Base-by-base conservation (phyloP, 2,329 filamentous ascomycete genomes). In the Colletotrichum limetticola region DNA sequence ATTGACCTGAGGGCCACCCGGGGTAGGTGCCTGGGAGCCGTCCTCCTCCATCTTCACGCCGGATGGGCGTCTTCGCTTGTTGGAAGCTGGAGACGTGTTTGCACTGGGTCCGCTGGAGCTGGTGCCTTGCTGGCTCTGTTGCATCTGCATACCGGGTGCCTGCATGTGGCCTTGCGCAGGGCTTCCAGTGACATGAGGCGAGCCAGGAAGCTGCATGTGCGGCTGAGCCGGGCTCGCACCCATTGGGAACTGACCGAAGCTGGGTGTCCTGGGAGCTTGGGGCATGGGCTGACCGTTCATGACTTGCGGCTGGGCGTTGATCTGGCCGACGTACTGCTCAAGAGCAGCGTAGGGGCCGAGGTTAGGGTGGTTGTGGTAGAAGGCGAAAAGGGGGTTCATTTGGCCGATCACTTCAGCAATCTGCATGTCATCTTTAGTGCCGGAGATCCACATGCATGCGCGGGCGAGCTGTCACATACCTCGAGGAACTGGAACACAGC, bases 41-140 rank as follows among this genome's bases (percentile, higher is more conserved):
- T 90, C 88, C 12, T 91, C 89, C 74, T 91, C 89, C 5, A 82
- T 80, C 82, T 91, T 91, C 24, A 91, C 87, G 4, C 86, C 86
- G 0, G 89, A 91, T 0, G 88, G 87, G 35, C 89, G 84, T 76
- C 89, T 82, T 66, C 89, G 84, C 81, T 91, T 91, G 75, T 90
- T 90, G 42, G 87, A 89, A 28, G 88, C 86, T 52, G 90, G 90
- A 37, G 89, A 91, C 5, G 91, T 93, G 81, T 92, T 93, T 69
- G 91, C 90, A 78, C 90, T 92, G 7, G 90, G 90, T 1, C 90
- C 91, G 79, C 89, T 91, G 11, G 91, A 92, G 79, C 85, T 90
- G 37, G 91, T 91, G 52, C 91, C 91, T 78, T 93, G 91, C 79
- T 92, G 91, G 79, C 91, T 92, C 75, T 90, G 89, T 79, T 93